phyloP scores from a whole-genome alignment of 306 rosid genomes.

The Cyclanthera cordifolia region DNA sequence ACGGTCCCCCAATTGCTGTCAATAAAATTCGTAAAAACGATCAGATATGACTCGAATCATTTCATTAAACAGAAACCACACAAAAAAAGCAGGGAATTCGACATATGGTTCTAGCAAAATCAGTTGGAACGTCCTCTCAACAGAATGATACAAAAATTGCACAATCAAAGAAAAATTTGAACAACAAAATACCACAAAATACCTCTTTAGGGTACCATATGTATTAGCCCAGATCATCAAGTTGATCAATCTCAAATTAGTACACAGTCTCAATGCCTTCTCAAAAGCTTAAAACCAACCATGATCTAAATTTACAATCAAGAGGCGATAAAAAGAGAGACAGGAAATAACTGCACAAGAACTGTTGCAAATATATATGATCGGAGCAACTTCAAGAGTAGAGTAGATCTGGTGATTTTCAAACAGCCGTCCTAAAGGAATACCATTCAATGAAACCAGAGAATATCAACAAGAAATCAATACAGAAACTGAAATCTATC shows the following conservation, averaged over 20 bases:
- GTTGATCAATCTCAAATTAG: background rate
- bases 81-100: background rate
- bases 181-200: no score
- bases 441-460: background rate
- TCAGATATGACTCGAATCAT: background rate
- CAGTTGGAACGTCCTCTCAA: background rate
- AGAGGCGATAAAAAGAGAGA: background rate
- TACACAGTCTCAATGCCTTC: background rate
- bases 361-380: background rate
- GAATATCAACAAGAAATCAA: background rate
- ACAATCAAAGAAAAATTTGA: background rate
- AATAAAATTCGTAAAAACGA: background rate
- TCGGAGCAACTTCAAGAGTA: slow-evolving; percentile 13
- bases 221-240: background rate
- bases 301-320: background rate
- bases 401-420: slow-evolving; percentile 17
- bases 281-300: background rate
- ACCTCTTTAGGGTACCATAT: no score
- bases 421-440: slow-evolving; percentile 5
- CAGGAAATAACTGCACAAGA: background rate
- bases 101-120: background rate
- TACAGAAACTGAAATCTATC: background rate
- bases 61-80: background rate
- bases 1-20: slow-evolving; percentile 5
- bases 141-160: background rate